These are phyloP conservation scores for Chromera velia DNA, from an alignment of 73 alveolate genomes.

Conservation along the genomic window DNA sequence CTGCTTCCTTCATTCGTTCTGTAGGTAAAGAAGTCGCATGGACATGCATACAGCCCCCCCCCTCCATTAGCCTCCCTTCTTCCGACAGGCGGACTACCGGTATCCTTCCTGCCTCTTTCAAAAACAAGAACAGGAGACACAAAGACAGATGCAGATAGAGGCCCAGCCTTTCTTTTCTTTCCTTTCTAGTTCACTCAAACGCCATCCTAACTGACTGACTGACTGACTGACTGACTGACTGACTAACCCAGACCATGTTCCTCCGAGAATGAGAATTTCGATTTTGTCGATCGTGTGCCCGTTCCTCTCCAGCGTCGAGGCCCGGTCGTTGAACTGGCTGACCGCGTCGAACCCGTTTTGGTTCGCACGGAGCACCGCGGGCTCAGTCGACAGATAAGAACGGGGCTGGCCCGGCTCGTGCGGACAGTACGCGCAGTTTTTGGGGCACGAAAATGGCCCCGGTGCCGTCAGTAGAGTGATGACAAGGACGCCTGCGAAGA, in stretches of 20 bases:
- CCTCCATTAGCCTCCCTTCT: too few species aligned
- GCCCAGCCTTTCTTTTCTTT: too few species aligned
- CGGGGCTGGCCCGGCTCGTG: conserved; percentile 45
- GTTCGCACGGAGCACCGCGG: conserved; percentile 41
- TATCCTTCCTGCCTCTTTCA: too few species aligned
- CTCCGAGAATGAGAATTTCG: conserved; percentile 40
- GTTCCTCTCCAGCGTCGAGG: conserved; percentile 33
- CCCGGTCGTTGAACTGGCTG: conserved; percentile 40
- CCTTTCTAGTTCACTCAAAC: too few species aligned
- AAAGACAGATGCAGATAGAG: too few species aligned
- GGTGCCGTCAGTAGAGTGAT: conserved; percentile 42
- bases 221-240: not conserved
- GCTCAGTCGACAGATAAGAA: conserved; percentile 35
- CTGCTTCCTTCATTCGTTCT: too few species aligned
- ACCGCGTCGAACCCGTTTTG: conserved; percentile 20
- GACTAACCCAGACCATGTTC: conserved; percentile 25
- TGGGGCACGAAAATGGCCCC: conserved; percentile 1
- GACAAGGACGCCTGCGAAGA: conserved; percentile 16
- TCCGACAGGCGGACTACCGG: too few species aligned
- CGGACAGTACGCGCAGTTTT: not conserved
- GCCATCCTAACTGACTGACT: too few species aligned
- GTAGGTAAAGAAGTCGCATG: too few species aligned
- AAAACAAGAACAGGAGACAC: too few species aligned
- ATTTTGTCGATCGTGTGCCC: conserved; percentile 41
- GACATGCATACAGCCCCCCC: too few species aligned